Evolutionary conservation across 352 stramenopile genomes (phyloP).

Genomic region (Phytophthora agathidicida): DNA sequence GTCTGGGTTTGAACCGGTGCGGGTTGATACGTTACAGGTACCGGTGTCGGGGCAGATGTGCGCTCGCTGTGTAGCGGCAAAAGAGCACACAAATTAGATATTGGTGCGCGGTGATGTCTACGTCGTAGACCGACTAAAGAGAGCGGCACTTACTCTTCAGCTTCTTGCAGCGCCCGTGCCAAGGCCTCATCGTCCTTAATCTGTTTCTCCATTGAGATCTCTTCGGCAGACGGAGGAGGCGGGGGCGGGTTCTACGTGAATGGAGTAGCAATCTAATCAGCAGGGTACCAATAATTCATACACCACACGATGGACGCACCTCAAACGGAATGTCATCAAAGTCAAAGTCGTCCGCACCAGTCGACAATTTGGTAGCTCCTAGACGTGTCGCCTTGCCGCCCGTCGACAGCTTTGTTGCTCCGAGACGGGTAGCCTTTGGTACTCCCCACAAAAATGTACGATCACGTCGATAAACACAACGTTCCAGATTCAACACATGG

Average conservation of each 20-base stretch:
- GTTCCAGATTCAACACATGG: no score
- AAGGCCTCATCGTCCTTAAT: slow-evolving; percentile 89
- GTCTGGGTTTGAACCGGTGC: slow-evolving; percentile 45
- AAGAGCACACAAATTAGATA: neutral
- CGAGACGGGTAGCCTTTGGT: slow-evolving; percentile 32
- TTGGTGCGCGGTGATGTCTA: neutral
- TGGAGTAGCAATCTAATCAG: neutral
- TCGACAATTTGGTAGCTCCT: slow-evolving; percentile 81
- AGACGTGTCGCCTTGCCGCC: slow-evolving; percentile 57
- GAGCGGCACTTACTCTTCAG: slow-evolving; percentile 67
- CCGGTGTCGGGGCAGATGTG: slow-evolving; percentile 2
- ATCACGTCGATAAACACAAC: neutral
- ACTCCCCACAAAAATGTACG: no score
- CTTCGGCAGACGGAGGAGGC: slow-evolving; percentile 35
- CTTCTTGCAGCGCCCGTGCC: slow-evolving; percentile 78
- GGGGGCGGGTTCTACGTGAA: slow-evolving; percentile 68
- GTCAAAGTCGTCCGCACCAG: slow-evolving; percentile 74
- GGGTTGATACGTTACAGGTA: slow-evolving; percentile 31
- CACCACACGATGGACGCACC: slow-evolving; percentile 30
- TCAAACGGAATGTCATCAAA: slow-evolving; percentile 91
- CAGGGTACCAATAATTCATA: neutral
- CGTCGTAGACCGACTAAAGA: no score
- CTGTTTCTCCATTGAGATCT: slow-evolving; percentile 66
- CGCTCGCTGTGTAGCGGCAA: slow-evolving; percentile 32
- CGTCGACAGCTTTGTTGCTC: slow-evolving; percentile 42